Conservation (phyloP, 1,284 basidiomycete genomes). For the Naganishia cerealis region DNA sequence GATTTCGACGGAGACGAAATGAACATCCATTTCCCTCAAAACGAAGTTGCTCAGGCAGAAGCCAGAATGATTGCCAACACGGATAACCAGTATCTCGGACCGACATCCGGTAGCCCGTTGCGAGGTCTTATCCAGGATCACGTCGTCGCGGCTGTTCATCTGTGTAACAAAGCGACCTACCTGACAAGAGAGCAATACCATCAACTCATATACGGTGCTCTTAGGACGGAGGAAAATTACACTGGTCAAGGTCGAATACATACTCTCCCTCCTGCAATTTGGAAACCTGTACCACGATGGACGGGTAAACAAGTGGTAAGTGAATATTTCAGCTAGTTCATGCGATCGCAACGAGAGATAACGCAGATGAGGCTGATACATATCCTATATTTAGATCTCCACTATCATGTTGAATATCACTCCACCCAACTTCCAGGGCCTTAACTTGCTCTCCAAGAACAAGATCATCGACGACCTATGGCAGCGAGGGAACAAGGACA, state of each 20-base stretch:
- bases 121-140: constrained; percentile 99
- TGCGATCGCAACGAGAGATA: neutral
- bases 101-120: constrained; percentile 95
- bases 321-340: constrained; percentile 32
- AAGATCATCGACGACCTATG: constrained; percentile 83
- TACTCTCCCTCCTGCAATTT: constrained; percentile 86
- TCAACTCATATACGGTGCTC: constrained; percentile 92
- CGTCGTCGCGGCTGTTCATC: constrained; percentile 97
- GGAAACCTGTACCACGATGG: constrained; percentile 88
- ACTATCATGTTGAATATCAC: constrained; percentile 91
- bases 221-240: constrained; percentile 82
- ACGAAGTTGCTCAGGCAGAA: constrained; percentile 81
- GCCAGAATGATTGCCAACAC: constrained; percentile 94
- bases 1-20: constrained; percentile 99
- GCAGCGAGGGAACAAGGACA: constrained; percentile 56
- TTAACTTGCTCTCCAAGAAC: constrained; percentile 82
- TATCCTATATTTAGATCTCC: constrained; percentile 66
- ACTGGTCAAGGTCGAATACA: constrained; percentile 67
- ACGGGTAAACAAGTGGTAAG: constrained; percentile 96
- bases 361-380: neutral
- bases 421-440: constrained; percentile 73
- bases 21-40: constrained; percentile 96
- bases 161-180: constrained; percentile 94
- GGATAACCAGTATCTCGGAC: constrained; percentile 97
- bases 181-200: constrained; percentile 95